Base-by-base conservation (phyloP, 73 alveolate species). In the Urostyla sp. region DNA sequence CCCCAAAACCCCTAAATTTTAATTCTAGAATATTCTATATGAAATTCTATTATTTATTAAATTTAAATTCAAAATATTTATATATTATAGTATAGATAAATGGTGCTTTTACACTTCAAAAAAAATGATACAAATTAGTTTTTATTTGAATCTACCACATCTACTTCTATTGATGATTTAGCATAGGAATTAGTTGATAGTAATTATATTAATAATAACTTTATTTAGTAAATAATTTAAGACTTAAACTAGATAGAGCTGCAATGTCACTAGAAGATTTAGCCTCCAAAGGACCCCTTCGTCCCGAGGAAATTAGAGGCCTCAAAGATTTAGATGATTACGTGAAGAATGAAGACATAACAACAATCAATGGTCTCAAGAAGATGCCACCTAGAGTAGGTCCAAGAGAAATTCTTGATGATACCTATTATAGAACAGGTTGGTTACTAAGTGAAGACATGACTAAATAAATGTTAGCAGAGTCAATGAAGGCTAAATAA, bases 221-320 rank as follows among this genome's bases (percentile, higher is more conserved):
- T 15, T 57, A 36, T 21, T 4, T 44, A 76, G 74, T 88, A 54
- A 75, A 72, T 75, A 93, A 93, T 81, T 48, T 90, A 50, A 75
- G 98, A 75, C 69, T 89, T 26, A 90, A 87, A 67, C 67, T 80
- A 11, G 96, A 91, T 51, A 69, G 92, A 46, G 80, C 90, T 34
- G 84, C 91, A 10, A 75, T 82, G 43, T 83, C 89, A 13, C 46
- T 90, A 38, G 96, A 89, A 57, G 96, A 92, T 37, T 81, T 91
- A 32, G 91, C 90, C 45, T 85, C 85, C 21, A 87, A 78, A 37
- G 98, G 98, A 18, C 97, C 98, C 0, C 55, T 96, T 72, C 94
- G 94, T 80, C 97, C 98, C 0, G 98, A 94, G 73, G 99, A 92
- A 63, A 51, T 88, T 8, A 80, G 99, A 59, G 99, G 99, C 21